Conservation (phyloP, 208 protist species). For the Trypanosomatidae sp. region DNA sequence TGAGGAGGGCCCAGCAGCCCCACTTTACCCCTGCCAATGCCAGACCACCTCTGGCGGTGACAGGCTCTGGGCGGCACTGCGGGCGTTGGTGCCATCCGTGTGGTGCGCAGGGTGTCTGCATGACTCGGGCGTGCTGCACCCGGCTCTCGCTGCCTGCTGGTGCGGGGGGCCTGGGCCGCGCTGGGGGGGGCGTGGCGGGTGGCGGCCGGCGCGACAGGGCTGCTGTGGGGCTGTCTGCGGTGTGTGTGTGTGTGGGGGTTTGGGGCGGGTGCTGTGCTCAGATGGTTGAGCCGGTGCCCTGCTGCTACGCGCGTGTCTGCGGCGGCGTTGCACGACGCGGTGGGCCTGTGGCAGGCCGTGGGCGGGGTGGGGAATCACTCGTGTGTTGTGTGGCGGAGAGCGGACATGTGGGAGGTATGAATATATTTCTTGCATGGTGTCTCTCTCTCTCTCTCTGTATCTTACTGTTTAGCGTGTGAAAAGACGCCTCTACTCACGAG, state of each 20-base stretch:
- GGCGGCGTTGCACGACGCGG: too few species aligned
- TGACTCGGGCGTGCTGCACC: neutral
- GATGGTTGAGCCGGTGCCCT: too few species aligned
- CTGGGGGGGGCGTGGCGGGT: too few species aligned
- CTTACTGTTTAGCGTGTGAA: neutral
- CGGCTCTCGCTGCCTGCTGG: neutral
- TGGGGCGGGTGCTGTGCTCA: neutral
- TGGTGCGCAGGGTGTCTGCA: neutral
- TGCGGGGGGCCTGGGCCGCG: too few species aligned
- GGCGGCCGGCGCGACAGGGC: too few species aligned
- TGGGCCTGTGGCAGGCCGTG: too few species aligned
- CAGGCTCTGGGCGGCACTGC: neutral
- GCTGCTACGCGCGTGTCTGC: too few species aligned
- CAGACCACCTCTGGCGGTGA: neutral
- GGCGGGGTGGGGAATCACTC: too few species aligned
- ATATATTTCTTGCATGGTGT: neutral
- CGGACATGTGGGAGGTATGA: neutral
- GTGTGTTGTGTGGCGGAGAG: neutral
- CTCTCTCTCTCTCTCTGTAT: slow-evolving; percentile 2
- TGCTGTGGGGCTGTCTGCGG: too few species aligned
- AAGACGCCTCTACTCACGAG: neutral
- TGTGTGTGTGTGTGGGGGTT: neutral
- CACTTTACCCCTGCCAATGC: neutral
- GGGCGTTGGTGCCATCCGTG: neutral
- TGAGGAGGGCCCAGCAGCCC: neutral